Conservation (phyloP, 768 basidiomycete species). For the Leccinellum albellum region DNA sequence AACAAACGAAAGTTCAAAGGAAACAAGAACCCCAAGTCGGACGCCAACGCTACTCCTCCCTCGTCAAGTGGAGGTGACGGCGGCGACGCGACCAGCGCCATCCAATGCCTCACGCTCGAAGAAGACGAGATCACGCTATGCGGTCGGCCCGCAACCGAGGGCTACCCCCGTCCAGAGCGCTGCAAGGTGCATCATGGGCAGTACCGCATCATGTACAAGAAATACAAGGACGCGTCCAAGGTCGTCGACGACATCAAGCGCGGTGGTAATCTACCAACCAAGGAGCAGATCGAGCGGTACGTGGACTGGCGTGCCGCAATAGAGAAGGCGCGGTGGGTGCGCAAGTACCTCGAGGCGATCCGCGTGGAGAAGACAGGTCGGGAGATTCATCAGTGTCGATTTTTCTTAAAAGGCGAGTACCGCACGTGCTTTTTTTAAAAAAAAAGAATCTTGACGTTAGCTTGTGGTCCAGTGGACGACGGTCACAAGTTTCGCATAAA, state of each 20-base stretch:
- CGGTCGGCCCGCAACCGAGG: constrained; percentile 16
- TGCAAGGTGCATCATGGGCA: constrained; percentile 27
- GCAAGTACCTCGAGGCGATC: constrained; percentile 31
- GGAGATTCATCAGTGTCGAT: constrained; percentile 30
- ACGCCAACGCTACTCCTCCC: neutral
- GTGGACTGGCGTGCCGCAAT: constrained; percentile 10
- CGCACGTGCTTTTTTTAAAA: neutral
- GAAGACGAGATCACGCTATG: constrained; percentile 29
- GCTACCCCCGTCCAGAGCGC: constrained; percentile 12
- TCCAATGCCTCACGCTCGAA: constrained; percentile 17
- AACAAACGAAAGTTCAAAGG: constrained; percentile 8
- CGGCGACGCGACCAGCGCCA: neutral
- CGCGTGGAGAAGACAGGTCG: constrained; percentile 30
- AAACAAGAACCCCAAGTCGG: neutral
- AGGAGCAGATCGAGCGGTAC: constrained; percentile 11
- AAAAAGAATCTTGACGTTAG: neutral
- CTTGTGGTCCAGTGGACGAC: constrained; percentile 23
- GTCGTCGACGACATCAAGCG: constrained; percentile 20
- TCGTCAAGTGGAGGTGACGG: neutral
- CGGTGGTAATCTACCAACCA: constrained; percentile 15
- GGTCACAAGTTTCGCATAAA: constrained; percentile 30
- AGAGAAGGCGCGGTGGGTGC: constrained; percentile 22
- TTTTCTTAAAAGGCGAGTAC: constrained; percentile 31
- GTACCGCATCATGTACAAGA: constrained; percentile 20
- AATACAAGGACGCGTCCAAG: constrained; percentile 28